phyloP scores from a whole-genome alignment of 306 rosid genomes.

The Senna siamea region DNA sequence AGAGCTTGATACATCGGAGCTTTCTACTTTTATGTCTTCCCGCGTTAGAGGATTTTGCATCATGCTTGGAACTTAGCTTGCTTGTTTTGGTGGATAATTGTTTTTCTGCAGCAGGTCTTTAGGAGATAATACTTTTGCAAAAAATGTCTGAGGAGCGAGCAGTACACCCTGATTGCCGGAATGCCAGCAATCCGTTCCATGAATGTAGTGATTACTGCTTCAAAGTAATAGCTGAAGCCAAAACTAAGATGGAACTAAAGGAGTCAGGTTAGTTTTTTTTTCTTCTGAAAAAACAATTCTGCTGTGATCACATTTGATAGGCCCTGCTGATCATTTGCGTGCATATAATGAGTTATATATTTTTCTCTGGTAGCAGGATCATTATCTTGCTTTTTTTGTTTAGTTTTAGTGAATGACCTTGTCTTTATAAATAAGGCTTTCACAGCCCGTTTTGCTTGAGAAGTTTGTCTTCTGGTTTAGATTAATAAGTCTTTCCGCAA shows the following conservation, averaged over 20 bases:
- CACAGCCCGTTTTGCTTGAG: not conserved
- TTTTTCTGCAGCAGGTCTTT: conserved; percentile 22
- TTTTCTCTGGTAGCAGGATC: conserved; percentile 8
- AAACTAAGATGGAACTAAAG: conserved; percentile 49
- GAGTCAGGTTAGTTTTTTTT: conserved; percentile 51
- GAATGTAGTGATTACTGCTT: conserved; percentile 92
- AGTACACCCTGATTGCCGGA: conserved; percentile 91
- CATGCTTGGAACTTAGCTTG: not conserved
- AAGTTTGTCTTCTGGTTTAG: not conserved
- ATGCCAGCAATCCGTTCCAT: conserved; percentile 81
- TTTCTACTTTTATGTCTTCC: not conserved
- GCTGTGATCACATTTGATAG: not conserved
- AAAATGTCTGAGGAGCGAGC: conserved; percentile 75
- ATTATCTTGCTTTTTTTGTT: conserved; percentile 7
- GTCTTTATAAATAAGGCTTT: conserved; percentile 22
- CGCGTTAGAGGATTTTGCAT: not conserved
- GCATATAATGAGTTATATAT: not conserved
- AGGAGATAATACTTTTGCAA: not conserved
- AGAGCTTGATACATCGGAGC: conserved; percentile 29
- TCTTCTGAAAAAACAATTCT: not conserved
- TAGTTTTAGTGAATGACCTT: not conserved
- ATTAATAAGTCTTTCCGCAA: not conserved
- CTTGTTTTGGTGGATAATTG: not conserved
- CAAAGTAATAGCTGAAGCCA: conserved; percentile 71
- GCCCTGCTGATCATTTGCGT: not conserved